Base-by-base conservation (phyloP, 176 grass and related monocot species). In the Oryza glumipatula region DNA sequence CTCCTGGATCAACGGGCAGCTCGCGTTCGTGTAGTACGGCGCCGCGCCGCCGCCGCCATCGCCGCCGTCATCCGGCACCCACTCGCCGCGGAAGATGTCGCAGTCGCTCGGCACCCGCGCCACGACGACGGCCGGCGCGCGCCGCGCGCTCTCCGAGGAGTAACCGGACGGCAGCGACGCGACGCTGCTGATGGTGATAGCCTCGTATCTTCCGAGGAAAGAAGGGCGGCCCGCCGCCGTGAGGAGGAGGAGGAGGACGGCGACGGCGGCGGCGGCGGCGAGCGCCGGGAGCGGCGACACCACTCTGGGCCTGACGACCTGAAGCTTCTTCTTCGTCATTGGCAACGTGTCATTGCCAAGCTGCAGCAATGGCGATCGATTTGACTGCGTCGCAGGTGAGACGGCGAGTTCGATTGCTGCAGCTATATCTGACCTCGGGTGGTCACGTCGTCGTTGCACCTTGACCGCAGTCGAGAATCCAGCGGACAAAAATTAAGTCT, bases 1-100 rank as follows among this genome's bases (percentile, higher is more conserved):
- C 85, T 92, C 93, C 80, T 95, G 90, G 79, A 95, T 95, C n/a
- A 68, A 26, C 45, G 73, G 74, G 82, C 93, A 95, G 73, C 39
- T 92, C 44, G 7, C 63, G 79, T 92, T 90, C 15, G 88, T 92
- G 86, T 95, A 95, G 88, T 92, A 90, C 2, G 93, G 85, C 32
- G n/a, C 51, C 17, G 21, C 36, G 14, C 26, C 48, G 17, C 2
- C 70, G 28, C 0, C 75, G 9, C 41, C 70, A 49, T 80, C 48
- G 17, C 2, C 70, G 28, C 0, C 75, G 9, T 51, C 70, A 49
- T 80, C 70, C 4, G 76, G 81, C 43, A 88, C 81, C 89, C 90
- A 91, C 68, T 91, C 82, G 28, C 90, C 88, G 0, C 32, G 60
- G 77, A 88, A 91, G 26, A 91, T 82, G 86, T 85, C 76, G 80